phyloP scores from a whole-genome alignment of 2,329 filamentous ascomycete genomes.

The Phaeosphaeriaceae sp. region DNA sequence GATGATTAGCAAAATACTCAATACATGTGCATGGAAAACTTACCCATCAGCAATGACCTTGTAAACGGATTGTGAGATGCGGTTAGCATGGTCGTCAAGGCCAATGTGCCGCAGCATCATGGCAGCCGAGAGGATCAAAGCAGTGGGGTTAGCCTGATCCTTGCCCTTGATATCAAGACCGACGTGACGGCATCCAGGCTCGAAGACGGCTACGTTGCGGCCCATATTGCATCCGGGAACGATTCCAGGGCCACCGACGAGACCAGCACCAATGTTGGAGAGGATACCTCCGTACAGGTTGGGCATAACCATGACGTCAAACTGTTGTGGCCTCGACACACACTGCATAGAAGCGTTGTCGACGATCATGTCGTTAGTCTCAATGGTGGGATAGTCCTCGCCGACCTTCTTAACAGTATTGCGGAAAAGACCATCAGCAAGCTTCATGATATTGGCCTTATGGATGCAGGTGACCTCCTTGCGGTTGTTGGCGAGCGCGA shows the following conservation, averaged over 20 bases:
- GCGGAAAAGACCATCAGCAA: constrained; percentile 97
- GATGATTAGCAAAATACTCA: constrained; percentile 35
- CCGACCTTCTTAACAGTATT: constrained; percentile 93
- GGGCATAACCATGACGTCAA: constrained; percentile 99
- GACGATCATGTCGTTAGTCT: constrained; percentile 99
- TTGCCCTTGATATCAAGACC: constrained; percentile 99
- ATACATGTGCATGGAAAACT: constrained; percentile 41
- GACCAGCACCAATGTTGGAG: constrained; percentile 97
- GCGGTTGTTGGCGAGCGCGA: constrained; percentile 97
- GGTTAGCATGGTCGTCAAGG: constrained; percentile 97
- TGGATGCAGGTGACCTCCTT: constrained; percentile 99
- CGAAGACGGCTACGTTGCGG: constrained; percentile 95
- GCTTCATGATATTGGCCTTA: constrained; percentile 99
- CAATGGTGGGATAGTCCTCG: constrained; percentile 93
- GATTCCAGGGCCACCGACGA: constrained; percentile 95
- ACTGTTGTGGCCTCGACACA: constrained; percentile 94
- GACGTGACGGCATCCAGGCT: constrained; percentile 98
- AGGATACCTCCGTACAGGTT: constrained; percentile 99
- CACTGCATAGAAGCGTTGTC: constrained; percentile 99
- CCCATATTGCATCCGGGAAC: constrained; percentile 99
- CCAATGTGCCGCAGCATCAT: constrained; percentile 98
- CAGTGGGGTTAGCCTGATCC: constrained; percentile 98
- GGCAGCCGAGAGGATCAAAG: constrained; percentile 89
- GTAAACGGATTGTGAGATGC: constrained; percentile 88
- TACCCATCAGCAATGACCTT: constrained; percentile 89